Conservation (phyloP, 2,329 filamentous ascomycete genomes). For the Trichophaea hybrida region DNA sequence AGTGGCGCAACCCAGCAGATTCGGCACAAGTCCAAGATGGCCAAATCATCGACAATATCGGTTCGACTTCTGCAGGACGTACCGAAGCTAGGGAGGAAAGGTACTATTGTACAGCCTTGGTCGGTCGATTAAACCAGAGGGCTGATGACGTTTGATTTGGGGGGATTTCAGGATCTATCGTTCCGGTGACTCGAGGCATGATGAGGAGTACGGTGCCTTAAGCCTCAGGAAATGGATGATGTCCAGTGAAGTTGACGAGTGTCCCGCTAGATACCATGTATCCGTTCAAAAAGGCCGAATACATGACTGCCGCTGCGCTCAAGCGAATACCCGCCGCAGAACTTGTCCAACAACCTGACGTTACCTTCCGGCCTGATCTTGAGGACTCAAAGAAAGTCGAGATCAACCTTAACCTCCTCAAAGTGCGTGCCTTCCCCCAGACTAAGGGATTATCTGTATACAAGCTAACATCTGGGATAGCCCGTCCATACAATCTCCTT, state of each 20-base stretch:
- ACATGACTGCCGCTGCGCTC: conserved; percentile 36
- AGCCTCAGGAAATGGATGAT: conserved; percentile 2
- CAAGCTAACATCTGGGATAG: conserved; percentile 2
- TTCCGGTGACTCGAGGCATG: conserved; percentile 38
- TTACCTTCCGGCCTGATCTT: conserved; percentile 31
- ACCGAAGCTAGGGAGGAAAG: conserved; percentile 36
- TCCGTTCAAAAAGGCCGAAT: conserved; percentile 39
- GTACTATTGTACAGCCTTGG: conserved; percentile 9
- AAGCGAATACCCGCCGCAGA: conserved; percentile 36
- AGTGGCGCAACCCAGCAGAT: conserved; percentile 30
- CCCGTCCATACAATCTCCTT: conserved; percentile 26
- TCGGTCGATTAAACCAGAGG: conserved; percentile 1
- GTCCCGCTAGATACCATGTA: conserved; percentile 28
- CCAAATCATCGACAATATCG: conserved; percentile 34
- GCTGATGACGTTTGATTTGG: background rate
- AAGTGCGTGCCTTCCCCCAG: background rate
- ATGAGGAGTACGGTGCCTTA: conserved; percentile 36
- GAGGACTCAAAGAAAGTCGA: conserved; percentile 13
- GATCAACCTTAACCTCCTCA: background rate
- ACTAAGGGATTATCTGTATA: conserved; percentile 1
- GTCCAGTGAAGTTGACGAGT: conserved; percentile 12
- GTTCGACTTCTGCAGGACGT: conserved; percentile 41
- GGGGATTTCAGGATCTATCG: conserved; percentile 35
- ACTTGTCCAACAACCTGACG: conserved; percentile 36
- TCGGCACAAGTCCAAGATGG: conserved; percentile 34